Percentiles rank a stretch among this genome's conserved stretches.
phyloP scores from a whole-genome alignment of 345 rosid species.

The Eucalyptus curtisii region DNA sequence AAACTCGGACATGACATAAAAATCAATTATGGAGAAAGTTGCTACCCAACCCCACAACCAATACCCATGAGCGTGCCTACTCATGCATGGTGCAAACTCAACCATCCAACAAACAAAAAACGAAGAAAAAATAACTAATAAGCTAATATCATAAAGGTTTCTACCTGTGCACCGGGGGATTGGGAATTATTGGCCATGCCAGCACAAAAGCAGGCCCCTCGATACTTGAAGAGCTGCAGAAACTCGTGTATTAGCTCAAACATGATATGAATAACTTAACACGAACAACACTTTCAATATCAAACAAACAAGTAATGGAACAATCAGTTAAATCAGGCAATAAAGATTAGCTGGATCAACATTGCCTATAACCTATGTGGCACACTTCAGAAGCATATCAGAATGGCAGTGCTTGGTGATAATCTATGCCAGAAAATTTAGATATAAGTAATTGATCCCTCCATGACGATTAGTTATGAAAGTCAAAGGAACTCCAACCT shows the following conservation, averaged over 20 bases:
- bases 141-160: neutral
- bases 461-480: neutral
- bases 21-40: neutral
- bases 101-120: neutral
- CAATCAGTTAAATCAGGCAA: neutral
- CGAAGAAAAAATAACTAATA: neutral
- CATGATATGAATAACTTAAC: neutral
- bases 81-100: neutral
- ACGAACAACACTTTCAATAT: neutral
- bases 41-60: neutral
- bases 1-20: neutral
- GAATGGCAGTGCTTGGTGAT: neutral
- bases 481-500: neutral
- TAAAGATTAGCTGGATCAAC: neutral
- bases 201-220: neutral
- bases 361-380: neutral
- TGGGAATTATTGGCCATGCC: slow-evolving; percentile 63
- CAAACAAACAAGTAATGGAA: neutral
- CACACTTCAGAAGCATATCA: neutral
- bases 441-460: neutral
- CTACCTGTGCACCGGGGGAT: slow-evolving; percentile 56
- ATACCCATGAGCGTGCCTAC: neutral
- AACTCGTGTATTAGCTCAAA: neutral
- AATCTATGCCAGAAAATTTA: neutral
- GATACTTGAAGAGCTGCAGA: neutral